Conservation (phyloP, 192 early-diverging fungal species). For the Coemansia reversa region DNA sequence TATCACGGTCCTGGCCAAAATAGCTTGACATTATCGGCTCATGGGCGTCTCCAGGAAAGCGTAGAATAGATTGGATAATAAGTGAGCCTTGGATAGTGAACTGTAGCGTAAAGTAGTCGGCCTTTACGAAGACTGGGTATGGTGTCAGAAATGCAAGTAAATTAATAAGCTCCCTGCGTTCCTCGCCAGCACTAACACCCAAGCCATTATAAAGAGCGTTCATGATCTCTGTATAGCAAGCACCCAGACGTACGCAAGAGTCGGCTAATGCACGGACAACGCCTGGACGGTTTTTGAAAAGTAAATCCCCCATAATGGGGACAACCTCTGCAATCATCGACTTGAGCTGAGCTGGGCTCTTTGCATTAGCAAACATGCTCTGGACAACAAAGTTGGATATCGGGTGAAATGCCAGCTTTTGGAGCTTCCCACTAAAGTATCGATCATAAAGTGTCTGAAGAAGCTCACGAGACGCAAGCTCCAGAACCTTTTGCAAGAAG, state of each 20-base stretch:
- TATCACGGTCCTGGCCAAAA: conserved; percentile 12
- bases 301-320: conserved; percentile 59
- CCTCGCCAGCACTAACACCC: conserved; percentile 49
- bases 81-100: conserved; percentile 69
- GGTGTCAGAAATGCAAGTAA: conserved; percentile 64
- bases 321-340: conserved; percentile 65
- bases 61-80: conserved; percentile 63
- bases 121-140: conserved; percentile 48
- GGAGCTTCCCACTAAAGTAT: conserved; percentile 64
- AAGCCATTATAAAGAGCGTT: conserved; percentile 59
- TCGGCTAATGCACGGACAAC: conserved; percentile 71
- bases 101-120: conserved; percentile 50
- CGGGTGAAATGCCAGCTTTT: conserved; percentile 65
- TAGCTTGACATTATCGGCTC: conserved; percentile 49
- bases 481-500: conserved; percentile 69
- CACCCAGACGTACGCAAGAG: conserved; percentile 59
- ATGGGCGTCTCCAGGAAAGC: conserved; percentile 65
- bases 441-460: conserved; percentile 65
- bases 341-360: conserved; percentile 60
- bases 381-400: conserved; percentile 86
- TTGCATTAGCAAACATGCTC: conserved; percentile 63
- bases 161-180: conserved; percentile 59
- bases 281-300: conserved; percentile 67
- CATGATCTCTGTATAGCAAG: conserved; percentile 62
- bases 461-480: conserved; percentile 53